Percentiles rank a stretch among this genome's conserved stretches.
These are phyloP conservation scores for Trapa bicornis DNA, from an alignment of 345 rosid genomes.

Conservation along the genomic window DNA sequence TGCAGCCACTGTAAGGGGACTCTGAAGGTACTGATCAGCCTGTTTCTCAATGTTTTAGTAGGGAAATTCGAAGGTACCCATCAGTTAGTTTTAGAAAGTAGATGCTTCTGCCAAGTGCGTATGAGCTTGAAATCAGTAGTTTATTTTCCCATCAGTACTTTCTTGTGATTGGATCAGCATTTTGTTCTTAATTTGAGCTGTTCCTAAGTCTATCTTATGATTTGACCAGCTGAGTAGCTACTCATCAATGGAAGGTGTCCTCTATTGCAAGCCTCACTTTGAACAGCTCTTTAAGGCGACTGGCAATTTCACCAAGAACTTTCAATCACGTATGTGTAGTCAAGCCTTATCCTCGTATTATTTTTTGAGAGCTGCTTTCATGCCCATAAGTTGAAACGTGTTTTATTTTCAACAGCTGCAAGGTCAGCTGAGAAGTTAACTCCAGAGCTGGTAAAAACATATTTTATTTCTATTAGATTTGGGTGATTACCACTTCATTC, in stretches of 20 bases:
- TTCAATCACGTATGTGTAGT: conserved; percentile 63
- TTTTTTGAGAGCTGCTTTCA: not conserved
- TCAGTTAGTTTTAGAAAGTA: not conserved
- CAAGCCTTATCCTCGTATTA: not conserved
- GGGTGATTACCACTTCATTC: not conserved
- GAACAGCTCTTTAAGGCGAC: conserved; percentile 94
- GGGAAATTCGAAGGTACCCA: too few species aligned
- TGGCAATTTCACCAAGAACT: conserved; percentile 86
- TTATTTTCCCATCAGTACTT: not conserved
- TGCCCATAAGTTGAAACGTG: conserved; percentile 7
- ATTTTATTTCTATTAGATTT: not conserved
- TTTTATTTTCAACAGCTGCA: conserved; percentile 51
- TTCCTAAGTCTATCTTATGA: not conserved
- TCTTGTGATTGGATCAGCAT: not conserved
- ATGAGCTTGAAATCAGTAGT: not conserved
- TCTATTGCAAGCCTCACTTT: conserved; percentile 95
- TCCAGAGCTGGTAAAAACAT: conserved; percentile 63
- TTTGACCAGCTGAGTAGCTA: conserved; percentile 69
- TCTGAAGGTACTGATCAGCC: conserved; percentile 23
- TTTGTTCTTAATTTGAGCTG: not conserved
- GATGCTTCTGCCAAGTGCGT: not conserved
- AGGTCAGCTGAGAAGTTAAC: conserved; percentile 79
- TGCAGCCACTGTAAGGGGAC: conserved; percentile 95
- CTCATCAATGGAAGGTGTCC: conserved; percentile 95
- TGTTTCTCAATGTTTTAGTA: too few species aligned